Evolutionary conservation across 495 filamentous ascomycete species (phyloP).

Genomic region (Beverwykella pulmonaria): DNA sequence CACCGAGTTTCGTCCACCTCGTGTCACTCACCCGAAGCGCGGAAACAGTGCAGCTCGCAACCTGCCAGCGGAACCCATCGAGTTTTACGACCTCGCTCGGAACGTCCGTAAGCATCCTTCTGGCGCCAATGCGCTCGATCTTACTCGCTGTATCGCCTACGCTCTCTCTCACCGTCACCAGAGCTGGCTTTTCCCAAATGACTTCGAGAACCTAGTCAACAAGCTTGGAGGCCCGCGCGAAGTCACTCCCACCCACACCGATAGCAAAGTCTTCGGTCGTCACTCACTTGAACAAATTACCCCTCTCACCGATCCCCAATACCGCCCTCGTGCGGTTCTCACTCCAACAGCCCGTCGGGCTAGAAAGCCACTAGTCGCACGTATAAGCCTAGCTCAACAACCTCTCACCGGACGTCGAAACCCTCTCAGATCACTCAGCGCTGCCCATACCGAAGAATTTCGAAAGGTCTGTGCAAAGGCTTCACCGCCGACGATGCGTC

Average conservation of each 20-base stretch:
- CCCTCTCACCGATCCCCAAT: neutral
- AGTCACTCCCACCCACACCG: neutral
- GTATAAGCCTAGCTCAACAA: neutral
- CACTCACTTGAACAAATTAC: neutral
- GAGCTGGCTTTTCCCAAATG: conserved; percentile 10
- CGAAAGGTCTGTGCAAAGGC: neutral
- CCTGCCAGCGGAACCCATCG: neutral
- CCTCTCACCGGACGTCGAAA: neutral
- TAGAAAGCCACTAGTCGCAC: too few relatives aligned
- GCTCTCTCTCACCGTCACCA: conserved; percentile 1
- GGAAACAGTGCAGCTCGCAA: neutral
- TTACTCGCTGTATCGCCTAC: conserved; percentile 17
- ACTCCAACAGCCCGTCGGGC: neutral
- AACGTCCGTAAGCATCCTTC: conserved; percentile 9
- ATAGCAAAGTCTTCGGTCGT: neutral
- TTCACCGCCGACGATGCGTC: neutral
- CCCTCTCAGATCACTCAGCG: neutral
- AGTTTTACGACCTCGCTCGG: neutral
- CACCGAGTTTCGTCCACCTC: conserved; percentile 9
- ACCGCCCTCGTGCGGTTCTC: neutral
- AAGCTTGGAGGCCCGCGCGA: conserved; percentile 1
- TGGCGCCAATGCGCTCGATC: conserved; percentile 22
- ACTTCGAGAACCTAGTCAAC: conserved; percentile 14
- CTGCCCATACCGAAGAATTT: neutral
- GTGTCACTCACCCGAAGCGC: conserved; percentile 1